These are phyloP conservation scores for Sclerotinia glacialis DNA, from an alignment of 2,329 filamentous ascomycete species.

Conservation along the genomic window DNA sequence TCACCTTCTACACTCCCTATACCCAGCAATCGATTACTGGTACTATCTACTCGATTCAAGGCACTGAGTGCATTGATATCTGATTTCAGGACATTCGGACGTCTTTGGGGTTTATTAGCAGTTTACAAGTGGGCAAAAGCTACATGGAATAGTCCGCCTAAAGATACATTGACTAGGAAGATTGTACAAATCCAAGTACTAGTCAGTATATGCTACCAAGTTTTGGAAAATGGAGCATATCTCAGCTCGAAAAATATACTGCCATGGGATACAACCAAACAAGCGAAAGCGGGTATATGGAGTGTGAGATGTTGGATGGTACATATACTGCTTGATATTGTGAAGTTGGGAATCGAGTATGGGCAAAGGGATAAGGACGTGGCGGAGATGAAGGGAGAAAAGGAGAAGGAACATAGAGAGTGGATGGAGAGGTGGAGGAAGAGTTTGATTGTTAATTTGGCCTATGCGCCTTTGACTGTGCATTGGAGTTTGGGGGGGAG, in stretches of 20 bases:
- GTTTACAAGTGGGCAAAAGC: constrained; percentile 66
- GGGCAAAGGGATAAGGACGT: constrained; percentile 36
- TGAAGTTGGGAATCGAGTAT: constrained; percentile 50
- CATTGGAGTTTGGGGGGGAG: constrained; percentile 78
- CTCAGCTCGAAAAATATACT: constrained; percentile 72
- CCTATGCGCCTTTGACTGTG: constrained; percentile 78
- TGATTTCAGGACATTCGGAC: constrained; percentile 69
- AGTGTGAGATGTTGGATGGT: constrained; percentile 77
- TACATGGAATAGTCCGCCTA: constrained; percentile 40
- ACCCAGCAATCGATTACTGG: constrained; percentile 40
- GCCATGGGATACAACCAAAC: constrained; percentile 52
- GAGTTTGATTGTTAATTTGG: constrained; percentile 65
- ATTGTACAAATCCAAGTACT: constrained; percentile 68
- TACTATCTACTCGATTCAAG: constrained; percentile 52
- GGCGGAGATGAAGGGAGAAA: constrained; percentile 34
- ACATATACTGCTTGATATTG: constrained; percentile 74
- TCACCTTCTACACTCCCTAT: constrained; percentile 30
- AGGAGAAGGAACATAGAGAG: constrained; percentile 39
- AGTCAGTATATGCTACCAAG: constrained; percentile 68
- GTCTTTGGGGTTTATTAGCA: constrained; percentile 74
- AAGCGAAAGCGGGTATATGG: constrained; percentile 64
- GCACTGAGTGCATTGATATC: constrained; percentile 63
- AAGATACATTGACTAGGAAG: constrained; percentile 46
- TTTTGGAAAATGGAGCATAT: constrained; percentile 80
- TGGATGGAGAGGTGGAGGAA: constrained; percentile 54